A percentile compares a stretch with the other conserved stretches of the same genome.
Evolutionary conservation across 2,329 filamentous ascomycete genomes (phyloP).

Genomic region (Coniochaeta sp.): DNA sequence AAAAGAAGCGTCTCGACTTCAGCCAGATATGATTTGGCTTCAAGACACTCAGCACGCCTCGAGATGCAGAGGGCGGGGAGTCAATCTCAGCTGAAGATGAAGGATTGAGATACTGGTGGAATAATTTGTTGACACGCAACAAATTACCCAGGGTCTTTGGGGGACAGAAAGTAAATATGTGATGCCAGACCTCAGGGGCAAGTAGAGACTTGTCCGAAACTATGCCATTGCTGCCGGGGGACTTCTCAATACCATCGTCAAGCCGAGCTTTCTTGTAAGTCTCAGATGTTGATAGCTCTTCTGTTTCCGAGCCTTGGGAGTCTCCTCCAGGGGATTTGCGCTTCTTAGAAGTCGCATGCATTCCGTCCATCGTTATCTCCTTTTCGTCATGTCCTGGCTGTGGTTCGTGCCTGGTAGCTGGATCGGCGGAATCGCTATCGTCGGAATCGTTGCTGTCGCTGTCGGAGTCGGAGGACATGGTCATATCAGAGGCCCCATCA

Average conservation of each 20-base stretch:
- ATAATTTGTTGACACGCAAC: constrained; percentile 59
- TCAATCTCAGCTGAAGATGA: constrained; percentile 23
- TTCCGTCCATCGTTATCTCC: not conserved
- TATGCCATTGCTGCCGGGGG: not conserved
- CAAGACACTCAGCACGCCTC: constrained; percentile 23
- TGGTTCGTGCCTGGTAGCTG: constrained; percentile 16
- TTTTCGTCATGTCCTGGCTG: constrained; percentile 4
- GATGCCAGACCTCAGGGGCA: constrained; percentile 61
- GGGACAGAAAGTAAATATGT: constrained; percentile 59
- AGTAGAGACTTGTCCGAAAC: constrained; percentile 26
- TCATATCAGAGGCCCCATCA: constrained; percentile 24
- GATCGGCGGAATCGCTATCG: constrained; percentile 13
- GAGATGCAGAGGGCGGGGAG: constrained; percentile 22
- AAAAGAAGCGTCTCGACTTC: constrained; percentile 56
- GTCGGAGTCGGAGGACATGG: constrained; percentile 16
- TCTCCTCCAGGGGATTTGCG: constrained; percentile 15
- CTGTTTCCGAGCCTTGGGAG: constrained; percentile 1
- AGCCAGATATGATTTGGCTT: constrained; percentile 65
- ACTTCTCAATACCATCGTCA: constrained; percentile 4
- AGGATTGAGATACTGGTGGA: constrained; percentile 52
- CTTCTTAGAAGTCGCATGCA: constrained; percentile 10
- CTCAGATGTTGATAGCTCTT: not conserved
- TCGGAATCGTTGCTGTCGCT: not conserved
- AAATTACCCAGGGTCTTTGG: constrained; percentile 57
- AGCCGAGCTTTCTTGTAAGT: constrained; percentile 21